Evolutionary conservation across 148 eudicot species (phyloP).

Genomic region (Oxyria digyna): DNA sequence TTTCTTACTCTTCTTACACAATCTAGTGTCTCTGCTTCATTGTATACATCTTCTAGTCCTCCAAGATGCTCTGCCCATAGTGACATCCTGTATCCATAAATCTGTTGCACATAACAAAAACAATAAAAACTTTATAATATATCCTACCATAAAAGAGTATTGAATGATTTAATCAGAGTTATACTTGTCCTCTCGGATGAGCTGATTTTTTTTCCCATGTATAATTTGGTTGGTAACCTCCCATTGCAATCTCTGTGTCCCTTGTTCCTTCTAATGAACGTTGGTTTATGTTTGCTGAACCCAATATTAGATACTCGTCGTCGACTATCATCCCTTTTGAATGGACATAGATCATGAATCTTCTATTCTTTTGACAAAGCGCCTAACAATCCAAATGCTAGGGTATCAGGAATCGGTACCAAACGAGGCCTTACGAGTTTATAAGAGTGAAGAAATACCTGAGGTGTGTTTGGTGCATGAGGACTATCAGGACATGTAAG

Average conservation of each 20-base stretch:
- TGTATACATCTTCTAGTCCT: constrained; percentile 42
- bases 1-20: constrained; percentile 58
- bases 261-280: constrained; percentile 96
- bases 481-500: constrained; percentile 17
- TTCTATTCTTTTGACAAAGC: constrained; percentile 44
- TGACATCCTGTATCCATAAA: constrained; percentile 81
- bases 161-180: neutral
- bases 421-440: neutral
- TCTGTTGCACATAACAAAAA: constrained; percentile 17
- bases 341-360: constrained; percentile 98
- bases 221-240: constrained; percentile 86
- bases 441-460: constrained; percentile 22
- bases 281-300: constrained; percentile 95
- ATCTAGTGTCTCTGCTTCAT: constrained; percentile 59
- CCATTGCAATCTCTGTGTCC: constrained; percentile 99
- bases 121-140: too few species aligned
- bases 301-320: constrained; percentile 80
- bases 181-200: constrained; percentile 75
- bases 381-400: too few species aligned
- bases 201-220: constrained; percentile 69
- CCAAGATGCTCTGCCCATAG: constrained; percentile 97
- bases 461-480: constrained; percentile 57
- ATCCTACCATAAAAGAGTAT: too few species aligned
- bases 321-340: constrained; percentile 99
- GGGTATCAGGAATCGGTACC: too few species aligned